Percentiles rank a stretch among this genome's conserved stretches.
Evolutionary conservation across 1,139 yeast species (phyloP).

Genomic region (Lodderomyces margitis): DNA sequence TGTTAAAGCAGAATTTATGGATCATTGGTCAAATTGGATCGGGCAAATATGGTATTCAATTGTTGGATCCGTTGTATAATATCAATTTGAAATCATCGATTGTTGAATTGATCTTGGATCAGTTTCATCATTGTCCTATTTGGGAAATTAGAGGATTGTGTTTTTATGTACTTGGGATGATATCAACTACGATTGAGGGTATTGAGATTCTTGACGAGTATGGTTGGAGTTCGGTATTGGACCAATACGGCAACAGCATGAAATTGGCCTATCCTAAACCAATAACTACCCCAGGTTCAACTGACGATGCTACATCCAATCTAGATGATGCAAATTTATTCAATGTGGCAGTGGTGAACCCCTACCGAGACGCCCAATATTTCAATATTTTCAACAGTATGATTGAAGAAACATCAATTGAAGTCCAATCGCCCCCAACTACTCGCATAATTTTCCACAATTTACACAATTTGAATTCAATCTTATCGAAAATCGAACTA

Average conservation of each 20-base stretch:
- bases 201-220: slow-evolving; percentile 81
- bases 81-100: slow-evolving; percentile 50
- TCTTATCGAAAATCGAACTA: slow-evolving; percentile 64
- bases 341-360: slow-evolving; percentile 27
- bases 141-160: slow-evolving; percentile 75
- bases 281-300: neutral
- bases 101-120: slow-evolving; percentile 46
- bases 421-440: slow-evolving; percentile 5
- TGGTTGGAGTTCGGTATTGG: slow-evolving; percentile 67
- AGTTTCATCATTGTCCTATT: slow-evolving; percentile 45
- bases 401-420: slow-evolving; percentile 9
- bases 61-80: slow-evolving; percentile 55
- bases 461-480: slow-evolving; percentile 56
- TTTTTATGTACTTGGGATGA: slow-evolving; percentile 72
- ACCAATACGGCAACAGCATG: slow-evolving; percentile 50
- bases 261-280: slow-evolving; percentile 55
- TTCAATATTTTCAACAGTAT: slow-evolving; percentile 26
- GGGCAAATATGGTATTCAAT: slow-evolving; percentile 61
- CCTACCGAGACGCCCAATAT: slow-evolving; percentile 32
- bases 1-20: slow-evolving; percentile 77
- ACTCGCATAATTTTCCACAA: slow-evolving; percentile 24
- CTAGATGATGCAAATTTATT: slow-evolving; percentile 18
- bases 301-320: neutral
- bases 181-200: slow-evolving; percentile 75
- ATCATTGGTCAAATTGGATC: slow-evolving; percentile 82